Evolutionary conservation across 2,329 filamentous ascomycete species (phyloP).

Genomic region (Neocatenulostroma microsporum): DNA sequence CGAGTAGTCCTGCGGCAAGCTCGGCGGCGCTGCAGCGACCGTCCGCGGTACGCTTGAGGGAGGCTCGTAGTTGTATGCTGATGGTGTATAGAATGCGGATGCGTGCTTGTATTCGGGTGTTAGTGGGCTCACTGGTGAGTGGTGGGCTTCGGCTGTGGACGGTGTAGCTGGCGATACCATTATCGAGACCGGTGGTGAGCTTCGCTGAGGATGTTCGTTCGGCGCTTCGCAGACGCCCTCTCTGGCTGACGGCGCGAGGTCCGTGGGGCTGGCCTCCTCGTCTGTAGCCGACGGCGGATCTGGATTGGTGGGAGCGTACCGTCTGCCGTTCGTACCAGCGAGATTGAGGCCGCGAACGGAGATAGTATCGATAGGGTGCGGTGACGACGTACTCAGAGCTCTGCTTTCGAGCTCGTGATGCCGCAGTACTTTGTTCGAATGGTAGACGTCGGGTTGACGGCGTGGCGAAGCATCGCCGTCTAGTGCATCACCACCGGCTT

Average conservation of each 20-base stretch:
- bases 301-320: constrained; percentile 8
- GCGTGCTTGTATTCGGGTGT: constrained; percentile 2
- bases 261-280: neutral
- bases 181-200: neutral
- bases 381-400: too few relatives aligned
- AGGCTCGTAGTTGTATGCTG: constrained; percentile 8
- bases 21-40: constrained; percentile 6
- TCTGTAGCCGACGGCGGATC: constrained; percentile 2
- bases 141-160: too few relatives aligned
- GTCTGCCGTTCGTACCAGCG: neutral
- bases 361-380: neutral
- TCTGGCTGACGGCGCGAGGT: neutral
- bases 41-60: constrained; percentile 10
- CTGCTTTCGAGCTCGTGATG: constrained; percentile 2
- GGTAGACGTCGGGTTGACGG: too few relatives aligned
- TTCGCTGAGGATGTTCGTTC: neutral
- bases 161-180: neutral
- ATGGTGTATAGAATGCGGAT: constrained; percentile 12
- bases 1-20: constrained; percentile 14
- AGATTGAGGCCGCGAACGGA: neutral
- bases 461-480: too few relatives aligned
- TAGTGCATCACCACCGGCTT: too few relatives aligned
- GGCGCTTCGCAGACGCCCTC: constrained; percentile 1
- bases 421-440: neutral
- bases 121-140: constrained; percentile 5